Base-by-base conservation (phyloP, 257 asterid genomes). In the Plantago elongata region DNA sequence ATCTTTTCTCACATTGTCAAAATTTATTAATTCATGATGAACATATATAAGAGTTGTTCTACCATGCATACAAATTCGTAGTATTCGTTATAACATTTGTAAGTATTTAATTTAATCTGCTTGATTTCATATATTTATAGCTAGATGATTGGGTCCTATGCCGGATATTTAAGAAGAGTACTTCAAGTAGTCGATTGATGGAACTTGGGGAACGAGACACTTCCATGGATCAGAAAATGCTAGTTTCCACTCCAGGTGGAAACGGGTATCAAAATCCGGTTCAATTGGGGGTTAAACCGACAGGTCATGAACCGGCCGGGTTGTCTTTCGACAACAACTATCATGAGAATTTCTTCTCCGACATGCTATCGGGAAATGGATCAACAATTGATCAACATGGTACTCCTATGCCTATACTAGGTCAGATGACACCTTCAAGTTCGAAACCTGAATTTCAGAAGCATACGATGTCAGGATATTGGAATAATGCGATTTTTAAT, bases 141-240 rank as follows among this genome's bases (percentile, higher is more conserved):
- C 79, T 79, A 6, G 84, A 79, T 27, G 84, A 79, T 64, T 79
- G 81, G 84, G 84, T 79, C 42, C 38, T 79, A 38, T 79, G 84
- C 64, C 84, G 81, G 46, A 79, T 79, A 46, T 79, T 69, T 73
- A 79, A 75, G 67, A 79, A 75, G 51, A 69, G 40, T 45, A 66
- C 65, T 18, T 49, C 81, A 22, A 30, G 22, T 9, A 58, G 29
- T 46, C 60, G 57, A 30, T 44, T 72, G 3, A 10, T 72, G 11
- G 64, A 54, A 22, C 59, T 57, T 11, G 56, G 38, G 9, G 72
- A 72, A 61, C 50, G 18, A 43, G 69, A 64, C 12, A 51, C 51
- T 6, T 55, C 79, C 11, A 13, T 57, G 15, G 79, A 60, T 5
- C 59, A 11, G 40, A 61, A 70, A 45, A 52, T 45, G 58, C 30